phyloP scores from a whole-genome alignment of 2,329 filamentous ascomycete genomes.

The Penicillium rolfsii region DNA sequence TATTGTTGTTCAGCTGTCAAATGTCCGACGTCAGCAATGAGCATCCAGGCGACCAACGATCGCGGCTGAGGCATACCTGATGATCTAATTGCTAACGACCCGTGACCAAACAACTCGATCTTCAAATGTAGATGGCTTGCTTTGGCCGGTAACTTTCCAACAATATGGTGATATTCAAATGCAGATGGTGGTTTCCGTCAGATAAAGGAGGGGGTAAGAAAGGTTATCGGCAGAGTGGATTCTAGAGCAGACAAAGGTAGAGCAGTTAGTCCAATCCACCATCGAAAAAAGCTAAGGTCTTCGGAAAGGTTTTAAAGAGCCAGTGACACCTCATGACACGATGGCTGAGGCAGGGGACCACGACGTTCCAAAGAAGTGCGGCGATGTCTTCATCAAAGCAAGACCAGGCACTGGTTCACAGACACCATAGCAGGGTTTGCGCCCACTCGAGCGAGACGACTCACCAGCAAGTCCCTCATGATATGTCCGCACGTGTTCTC shows the following conservation, averaged over 20 bases:
- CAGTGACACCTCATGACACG: slow-evolving; percentile 24
- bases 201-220: neutral
- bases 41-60: slow-evolving; percentile 8
- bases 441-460: slow-evolving; percentile 9
- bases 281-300: slow-evolving; percentile 10
- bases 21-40: slow-evolving; percentile 14
- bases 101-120: slow-evolving; percentile 8
- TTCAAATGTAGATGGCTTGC: neutral
- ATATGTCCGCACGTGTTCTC: slow-evolving; percentile 13
- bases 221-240: slow-evolving; percentile 19
- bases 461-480: slow-evolving; percentile 26
- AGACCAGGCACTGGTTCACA: slow-evolving; percentile 17
- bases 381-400: slow-evolving; percentile 22
- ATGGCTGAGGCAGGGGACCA: slow-evolving; percentile 28
- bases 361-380: slow-evolving; percentile 20
- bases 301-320: slow-evolving; percentile 18
- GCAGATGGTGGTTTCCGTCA: neutral
- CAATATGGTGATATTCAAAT: neutral
- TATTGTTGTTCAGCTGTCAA: slow-evolving; percentile 5
- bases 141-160: neutral
- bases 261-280: slow-evolving; percentile 17
- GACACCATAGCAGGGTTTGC: slow-evolving; percentile 21
- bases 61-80: slow-evolving; percentile 21
- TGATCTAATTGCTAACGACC: slow-evolving; percentile 12
- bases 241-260: slow-evolving; percentile 19